Evolutionary conservation across 2,329 filamentous ascomycete species (phyloP).

Genomic region (Hyphodiscus sp.): DNA sequence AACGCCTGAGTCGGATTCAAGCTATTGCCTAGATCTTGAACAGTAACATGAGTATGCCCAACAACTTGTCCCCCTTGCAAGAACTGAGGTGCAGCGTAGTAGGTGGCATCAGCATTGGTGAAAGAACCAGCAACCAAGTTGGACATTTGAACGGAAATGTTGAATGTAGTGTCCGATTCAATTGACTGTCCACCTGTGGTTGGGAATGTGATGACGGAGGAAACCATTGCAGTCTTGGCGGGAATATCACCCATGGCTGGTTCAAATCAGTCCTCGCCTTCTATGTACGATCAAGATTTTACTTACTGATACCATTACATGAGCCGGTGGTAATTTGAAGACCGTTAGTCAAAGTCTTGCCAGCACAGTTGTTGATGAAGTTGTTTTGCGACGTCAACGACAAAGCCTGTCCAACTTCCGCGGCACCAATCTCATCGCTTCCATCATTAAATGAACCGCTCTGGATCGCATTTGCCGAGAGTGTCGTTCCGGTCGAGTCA

Average conservation of each 20-base stretch:
- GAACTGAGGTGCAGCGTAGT: constrained; percentile 34
- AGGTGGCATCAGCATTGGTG: constrained; percentile 34
- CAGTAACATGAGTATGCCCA: constrained; percentile 35
- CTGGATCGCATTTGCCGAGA: constrained; percentile 24
- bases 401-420: constrained; percentile 21
- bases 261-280: constrained; percentile 6
- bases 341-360: constrained; percentile 50
- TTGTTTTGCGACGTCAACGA: constrained; percentile 28
- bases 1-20: constrained; percentile 27
- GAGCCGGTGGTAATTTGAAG: constrained; percentile 51
- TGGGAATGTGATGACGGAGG: constrained; percentile 27
- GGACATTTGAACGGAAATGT: constrained; percentile 30
- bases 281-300: background rate
- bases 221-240: constrained; percentile 28
- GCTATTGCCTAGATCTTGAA: constrained; percentile 31
- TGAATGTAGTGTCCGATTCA: constrained; percentile 26
- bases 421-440: constrained; percentile 18
- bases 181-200: constrained; percentile 17
- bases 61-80: constrained; percentile 30
- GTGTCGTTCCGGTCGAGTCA: constrained; percentile 14
- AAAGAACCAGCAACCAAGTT: constrained; percentile 33
- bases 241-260: constrained; percentile 31
- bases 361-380: constrained; percentile 30
- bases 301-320: constrained; percentile 44
- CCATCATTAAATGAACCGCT: constrained; percentile 26